A percentile compares a stretch with the other conserved stretches of the same genome.
phyloP scores from a whole-genome alignment of 768 basidiomycete genomes.

The Tricholoma sp. region DNA sequence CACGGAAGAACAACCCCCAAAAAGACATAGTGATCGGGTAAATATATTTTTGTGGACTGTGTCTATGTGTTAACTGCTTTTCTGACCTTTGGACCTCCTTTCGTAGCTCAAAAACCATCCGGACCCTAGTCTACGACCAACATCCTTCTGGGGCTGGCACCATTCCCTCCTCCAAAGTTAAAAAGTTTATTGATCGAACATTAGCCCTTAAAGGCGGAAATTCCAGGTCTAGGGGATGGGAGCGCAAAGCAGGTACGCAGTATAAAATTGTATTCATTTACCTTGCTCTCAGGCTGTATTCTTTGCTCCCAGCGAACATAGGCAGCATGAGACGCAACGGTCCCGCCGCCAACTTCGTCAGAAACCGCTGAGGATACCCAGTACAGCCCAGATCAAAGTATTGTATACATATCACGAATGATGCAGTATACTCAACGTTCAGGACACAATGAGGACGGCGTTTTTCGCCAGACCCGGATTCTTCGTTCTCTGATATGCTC shows the following conservation, averaged over 20 bases:
- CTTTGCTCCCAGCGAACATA: conserved; percentile 38
- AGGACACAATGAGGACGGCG: neutral
- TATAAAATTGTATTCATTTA: neutral
- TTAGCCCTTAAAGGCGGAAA: conserved; percentile 41
- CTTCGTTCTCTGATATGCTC: too few relatives aligned
- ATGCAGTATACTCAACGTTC: neutral
- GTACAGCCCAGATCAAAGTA: neutral
- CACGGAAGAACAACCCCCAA: conserved; percentile 17
- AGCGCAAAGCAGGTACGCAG: conserved; percentile 49
- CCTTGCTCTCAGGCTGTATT: neutral
- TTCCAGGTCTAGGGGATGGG: conserved; percentile 46
- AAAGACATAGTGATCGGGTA: conserved; percentile 60
- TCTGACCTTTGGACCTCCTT: conserved; percentile 1
- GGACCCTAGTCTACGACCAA: conserved; percentile 31
- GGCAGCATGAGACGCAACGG: conserved; percentile 51
- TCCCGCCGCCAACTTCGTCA: conserved; percentile 50
- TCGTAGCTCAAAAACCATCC: conserved; percentile 47
- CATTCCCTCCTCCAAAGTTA: conserved; percentile 42
- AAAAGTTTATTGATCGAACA: conserved; percentile 47
- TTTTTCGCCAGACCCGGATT: too few relatives aligned
- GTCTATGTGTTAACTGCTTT: neutral
- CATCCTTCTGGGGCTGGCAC: conserved; percentile 34
- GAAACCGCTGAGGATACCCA: conserved; percentile 19
- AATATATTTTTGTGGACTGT: conserved; percentile 13
- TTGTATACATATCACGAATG: neutral